These are phyloP conservation scores for Ceratobasidium sp. DNA, from an alignment of 1,284 basidiomycete species.

Conservation along the genomic window DNA sequence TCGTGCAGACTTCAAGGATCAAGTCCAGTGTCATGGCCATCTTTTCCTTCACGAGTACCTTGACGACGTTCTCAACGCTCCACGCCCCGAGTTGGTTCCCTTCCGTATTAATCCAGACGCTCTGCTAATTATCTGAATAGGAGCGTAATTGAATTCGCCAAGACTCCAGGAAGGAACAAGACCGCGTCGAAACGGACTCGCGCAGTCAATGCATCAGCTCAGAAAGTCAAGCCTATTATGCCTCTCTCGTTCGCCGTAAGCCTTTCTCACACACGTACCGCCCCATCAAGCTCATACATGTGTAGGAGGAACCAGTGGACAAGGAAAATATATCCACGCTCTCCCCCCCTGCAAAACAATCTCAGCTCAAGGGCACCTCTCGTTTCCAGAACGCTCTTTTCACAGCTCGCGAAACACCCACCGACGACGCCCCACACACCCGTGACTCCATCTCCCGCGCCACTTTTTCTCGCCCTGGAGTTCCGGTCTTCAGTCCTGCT, in stretches of 20 bases:
- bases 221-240: slow-evolving; percentile 56
- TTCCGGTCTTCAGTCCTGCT: slow-evolving; percentile 34
- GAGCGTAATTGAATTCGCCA: slow-evolving; percentile 80
- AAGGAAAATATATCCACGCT: slow-evolving; percentile 62
- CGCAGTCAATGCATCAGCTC: slow-evolving; percentile 57
- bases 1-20: slow-evolving; percentile 73
- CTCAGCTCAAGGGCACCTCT: slow-evolving; percentile 55
- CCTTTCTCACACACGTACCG: slow-evolving; percentile 7
- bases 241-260: slow-evolving; percentile 65
- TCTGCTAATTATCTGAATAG: slow-evolving; percentile 57
- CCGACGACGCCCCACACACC: slow-evolving; percentile 28
- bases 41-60: slow-evolving; percentile 82
- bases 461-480: slow-evolving; percentile 35
- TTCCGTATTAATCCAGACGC: not conserved
- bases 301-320: slow-evolving; percentile 47
- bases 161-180: slow-evolving; percentile 81
- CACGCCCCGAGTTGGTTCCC: slow-evolving; percentile 69
- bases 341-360: slow-evolving; percentile 55
- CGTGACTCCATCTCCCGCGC: slow-evolving; percentile 43
- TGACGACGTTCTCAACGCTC: slow-evolving; percentile 73
- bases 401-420: slow-evolving; percentile 16
- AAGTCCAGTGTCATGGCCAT: slow-evolving; percentile 79
- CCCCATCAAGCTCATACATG: slow-evolving; percentile 33
- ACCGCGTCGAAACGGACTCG: slow-evolving; percentile 66
- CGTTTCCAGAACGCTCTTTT: slow-evolving; percentile 55